Conservation (phyloP, 2,329 filamentous ascomycete species). For the Fusarium nisikadoi region DNA sequence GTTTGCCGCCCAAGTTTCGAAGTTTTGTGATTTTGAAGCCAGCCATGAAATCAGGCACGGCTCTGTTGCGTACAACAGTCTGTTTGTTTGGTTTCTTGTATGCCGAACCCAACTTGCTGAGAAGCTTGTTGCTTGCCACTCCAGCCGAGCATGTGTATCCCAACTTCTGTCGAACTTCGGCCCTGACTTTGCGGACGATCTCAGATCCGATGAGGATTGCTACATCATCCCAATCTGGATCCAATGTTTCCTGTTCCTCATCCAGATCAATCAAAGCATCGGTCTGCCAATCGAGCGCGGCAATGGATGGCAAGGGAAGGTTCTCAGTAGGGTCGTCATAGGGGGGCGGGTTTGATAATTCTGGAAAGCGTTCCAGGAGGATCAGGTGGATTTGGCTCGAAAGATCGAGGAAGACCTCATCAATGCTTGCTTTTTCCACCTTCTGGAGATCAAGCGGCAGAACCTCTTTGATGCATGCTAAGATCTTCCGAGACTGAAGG, state of each 20-base stretch:
- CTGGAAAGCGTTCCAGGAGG: slow-evolving; percentile 80
- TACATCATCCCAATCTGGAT: slow-evolving; percentile 97
- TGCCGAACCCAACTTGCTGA: slow-evolving; percentile 91
- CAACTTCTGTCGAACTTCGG: slow-evolving; percentile 73
- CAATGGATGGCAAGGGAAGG: slow-evolving; percentile 75
- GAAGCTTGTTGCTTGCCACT: slow-evolving; percentile 90
- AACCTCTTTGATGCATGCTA: slow-evolving; percentile 79
- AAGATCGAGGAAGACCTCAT: slow-evolving; percentile 95
- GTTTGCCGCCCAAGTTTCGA: slow-evolving; percentile 91
- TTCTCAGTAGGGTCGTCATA: slow-evolving; percentile 77
- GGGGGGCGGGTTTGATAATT: slow-evolving; percentile 72
- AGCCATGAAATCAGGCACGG: slow-evolving; percentile 80
- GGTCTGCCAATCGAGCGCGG: slow-evolving; percentile 82
- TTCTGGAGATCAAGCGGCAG: slow-evolving; percentile 74
- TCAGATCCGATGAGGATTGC: slow-evolving; percentile 87
- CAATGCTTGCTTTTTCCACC: slow-evolving; percentile 93
- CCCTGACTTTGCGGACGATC: slow-evolving; percentile 81
- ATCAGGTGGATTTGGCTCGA: slow-evolving; percentile 83
- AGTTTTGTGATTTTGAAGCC: slow-evolving; percentile 96
- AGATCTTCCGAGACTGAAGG: slow-evolving; percentile 82
- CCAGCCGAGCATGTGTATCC: slow-evolving; percentile 94
- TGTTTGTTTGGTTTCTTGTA: slow-evolving; percentile 95
- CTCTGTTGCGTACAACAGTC: slow-evolving; percentile 90
- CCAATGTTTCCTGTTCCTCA: slow-evolving; percentile 77
- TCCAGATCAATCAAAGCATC: slow-evolving; percentile 87